phyloP scores from a whole-genome alignment of 306 rosid genomes.

The Castanea sativa region DNA sequence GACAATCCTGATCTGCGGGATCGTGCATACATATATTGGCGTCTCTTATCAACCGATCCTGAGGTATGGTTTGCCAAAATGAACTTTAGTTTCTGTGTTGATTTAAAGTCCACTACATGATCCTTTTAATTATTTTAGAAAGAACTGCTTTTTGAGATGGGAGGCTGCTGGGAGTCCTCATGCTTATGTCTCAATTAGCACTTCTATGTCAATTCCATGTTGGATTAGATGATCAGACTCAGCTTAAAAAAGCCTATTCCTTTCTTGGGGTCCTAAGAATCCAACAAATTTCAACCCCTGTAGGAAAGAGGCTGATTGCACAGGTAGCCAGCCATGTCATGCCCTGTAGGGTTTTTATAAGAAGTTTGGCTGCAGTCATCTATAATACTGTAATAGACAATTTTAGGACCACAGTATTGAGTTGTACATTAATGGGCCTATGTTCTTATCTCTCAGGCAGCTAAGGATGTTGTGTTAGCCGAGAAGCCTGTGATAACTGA shows the following conservation, averaged over 20 bases:
- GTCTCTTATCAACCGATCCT: constrained; percentile 96
- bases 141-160: not conserved
- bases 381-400: not conserved
- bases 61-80: constrained; percentile 61
- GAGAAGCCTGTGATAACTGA: constrained; percentile 98
- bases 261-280: not conserved
- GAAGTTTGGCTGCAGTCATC: not conserved
- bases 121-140: constrained; percentile 5
- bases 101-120: not conserved
- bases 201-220: not conserved
- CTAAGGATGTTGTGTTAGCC: constrained; percentile 98
- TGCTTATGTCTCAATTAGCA: not conserved
- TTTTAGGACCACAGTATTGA: not conserved
- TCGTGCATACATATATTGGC: constrained; percentile 99
- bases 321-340: constrained; percentile 5
- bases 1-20: constrained; percentile 99
- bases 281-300: not conserved
- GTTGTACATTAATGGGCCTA: constrained; percentile 26
- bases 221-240: constrained; percentile 17
- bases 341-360: not conserved
- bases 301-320: not conserved
- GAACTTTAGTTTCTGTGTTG: not conserved
- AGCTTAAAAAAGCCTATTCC: constrained; percentile 9
- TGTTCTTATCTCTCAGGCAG: constrained; percentile 68
- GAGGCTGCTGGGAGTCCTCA: not conserved